Base-by-base conservation (phyloP, 1,139 yeast genomes). In the Taphrina communis region DNA sequence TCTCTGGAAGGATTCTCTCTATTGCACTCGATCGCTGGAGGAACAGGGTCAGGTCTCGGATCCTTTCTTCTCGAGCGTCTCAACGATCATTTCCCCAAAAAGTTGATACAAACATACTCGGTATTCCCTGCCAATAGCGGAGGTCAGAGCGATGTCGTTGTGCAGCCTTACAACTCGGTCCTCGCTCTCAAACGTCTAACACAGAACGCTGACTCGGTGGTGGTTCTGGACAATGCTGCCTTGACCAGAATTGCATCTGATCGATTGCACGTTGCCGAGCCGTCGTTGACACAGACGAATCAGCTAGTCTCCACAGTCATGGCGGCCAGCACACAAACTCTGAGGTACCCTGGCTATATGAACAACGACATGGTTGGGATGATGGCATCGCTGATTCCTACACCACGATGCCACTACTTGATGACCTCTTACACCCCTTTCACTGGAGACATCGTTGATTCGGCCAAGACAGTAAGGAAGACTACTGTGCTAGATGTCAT, bases 21-120 rank as follows among this genome's bases (percentile, higher is more conserved):
- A 72, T 79, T 93, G 70, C 99, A 94, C 77, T 90, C 97, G 17
- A 96, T 95, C n/a, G 98, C 97, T 0, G 99, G 99, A 36, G 99
- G 99, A 48, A 94, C 99, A 0, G 99, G 99, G 0, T 89, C 97
- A 0, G 99, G 99, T 7, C 86, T 92, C 57, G 99, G 99, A 0
- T 90, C 97, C 0, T 85, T 85, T 71, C 75, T 94, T 60, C 79
- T 94, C 62, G 98, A 94, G 77, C 81, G 87, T 36, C 79, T 95
- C 71, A 86, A 87, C 69, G 99, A 95, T 76, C 81, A 94, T 70
- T 93, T 87, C 76, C 87, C 89, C 69, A 93, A 93, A 77, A 93
- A 92, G 76, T 79, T 94, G 63, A 82, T 90, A 17, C 90, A 90
- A 69, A 92, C 99, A 0, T 90, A 89, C 74, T 89, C 94, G 66